Base-by-base conservation (phyloP, 2,329 filamentous ascomycete species). In the Fusarium ambrosium region DNA sequence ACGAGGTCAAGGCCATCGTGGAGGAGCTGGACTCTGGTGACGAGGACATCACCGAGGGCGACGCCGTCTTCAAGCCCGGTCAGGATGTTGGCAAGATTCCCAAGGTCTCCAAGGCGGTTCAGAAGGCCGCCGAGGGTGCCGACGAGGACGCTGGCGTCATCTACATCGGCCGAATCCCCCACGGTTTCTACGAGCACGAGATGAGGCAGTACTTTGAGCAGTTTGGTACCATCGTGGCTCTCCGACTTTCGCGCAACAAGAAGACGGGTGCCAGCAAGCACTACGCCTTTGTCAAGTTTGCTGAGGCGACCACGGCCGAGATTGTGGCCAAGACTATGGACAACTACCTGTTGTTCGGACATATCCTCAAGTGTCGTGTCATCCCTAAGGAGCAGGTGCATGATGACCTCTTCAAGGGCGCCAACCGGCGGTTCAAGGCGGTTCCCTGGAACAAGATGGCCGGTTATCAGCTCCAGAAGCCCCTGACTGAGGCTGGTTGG, bases 311-410 rank as follows among this genome's bases (percentile, higher is more conserved):
- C 74, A 90, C 89, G n/a, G 96, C 97, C 43, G 93, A 94, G 79
- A 95, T 98, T 77, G 96, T 97, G 34, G 93, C 94, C 60, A 94
- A 95, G 85, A 98, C 97, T 24, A 99, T 99, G 97, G 91, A 98
- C 87, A 97, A 95, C 85, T 99, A 99, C 84, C 91, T 98, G 43
- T 89, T 99, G 80, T 98, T 98, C 82, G 94, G 95, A 7, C 96
- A 98, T 82, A 93, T 98, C 72, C 88, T 99, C 77, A 96, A 97
- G 84, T 96, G 95, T 84, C 94, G 94, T 81, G 86, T 92, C 27
- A 89, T 98, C 5, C 91, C 94, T 5, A 86, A 91, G 67, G 94
- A 94, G 70, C 92, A 95, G 80, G 87, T 98, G 51, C 94, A 97
- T 81, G 89, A 92, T 27, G 89, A 94, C 71, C 86, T 98, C 63